Base-by-base conservation (phyloP, 108 stramenopile species). In the Cyclotella cryptica region DNA sequence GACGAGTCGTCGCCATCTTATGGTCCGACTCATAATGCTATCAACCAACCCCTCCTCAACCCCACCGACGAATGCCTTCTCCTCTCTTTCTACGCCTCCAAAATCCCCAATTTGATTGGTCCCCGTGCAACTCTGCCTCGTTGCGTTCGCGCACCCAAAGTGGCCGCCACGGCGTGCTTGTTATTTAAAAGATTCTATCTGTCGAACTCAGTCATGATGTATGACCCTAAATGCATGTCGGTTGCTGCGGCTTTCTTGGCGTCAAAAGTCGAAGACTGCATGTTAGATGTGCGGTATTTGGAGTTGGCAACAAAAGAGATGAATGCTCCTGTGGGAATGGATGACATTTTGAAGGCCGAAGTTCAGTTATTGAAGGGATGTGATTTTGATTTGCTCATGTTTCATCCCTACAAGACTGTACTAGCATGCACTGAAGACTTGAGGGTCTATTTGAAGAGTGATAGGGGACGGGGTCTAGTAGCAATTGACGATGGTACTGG, bases 371-470 rank as follows among this genome's bases (percentile, higher is more conserved):
- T 93, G 39, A 69, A 80, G 28, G 94, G 94, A 44, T 86, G 90
- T 66, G 93, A 87, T 71, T 93, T 94, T 84, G 95, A 93, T 45
- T 77, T 93, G 71, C 58, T 90, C 18, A 90, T 92, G 66, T 95
- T 92, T 75, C 91, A 91, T 72, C 92, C 94, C 21, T 93, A 88
- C 85, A 93, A 95, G 72, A 87, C 88, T 0, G 89, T 95, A 17
- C 45, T 90, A 77, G 86, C 92, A 11, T 84, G 86, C 44, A 93
- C 92, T 45, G 94, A 95, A 70, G 94, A 95, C 82, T 77, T 95
- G 80, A 66, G 92, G 44, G 92, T 91, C 19, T 95, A 81, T 82
- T 70, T 95, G 19, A 93, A 92, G 69, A 87, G 88, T 19, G 89
- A 92, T 19, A 75, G 79, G n/a, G 94, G 94, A 19, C 65, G 69